These are phyloP conservation scores for Aspergillus spinulosporus DNA, from an alignment of 2,329 filamentous ascomycete genomes.

Conservation along the genomic window DNA sequence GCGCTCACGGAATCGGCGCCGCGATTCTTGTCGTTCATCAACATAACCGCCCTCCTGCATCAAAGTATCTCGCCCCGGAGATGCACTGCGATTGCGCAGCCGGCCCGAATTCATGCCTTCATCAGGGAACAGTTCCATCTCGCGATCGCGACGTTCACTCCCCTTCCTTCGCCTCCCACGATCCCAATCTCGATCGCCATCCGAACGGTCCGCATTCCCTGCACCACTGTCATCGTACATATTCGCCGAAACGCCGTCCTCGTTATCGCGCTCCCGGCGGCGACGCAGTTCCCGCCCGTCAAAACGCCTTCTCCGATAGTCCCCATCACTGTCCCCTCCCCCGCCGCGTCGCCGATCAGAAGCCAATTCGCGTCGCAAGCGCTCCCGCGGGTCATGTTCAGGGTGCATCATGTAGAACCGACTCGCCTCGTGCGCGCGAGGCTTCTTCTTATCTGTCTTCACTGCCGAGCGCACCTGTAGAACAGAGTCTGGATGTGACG, in stretches of 20 bases:
- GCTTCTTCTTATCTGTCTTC: constrained; percentile 74
- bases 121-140: constrained; percentile 43
- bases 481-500: constrained; percentile 66
- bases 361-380: constrained; percentile 56
- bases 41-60: constrained; percentile 41
- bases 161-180: constrained; percentile 27
- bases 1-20: constrained; percentile 45
- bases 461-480: constrained; percentile 75
- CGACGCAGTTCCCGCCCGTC: constrained; percentile 58
- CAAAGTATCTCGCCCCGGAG: constrained; percentile 56
- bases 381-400: constrained; percentile 79
- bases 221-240: constrained; percentile 75
- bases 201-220: constrained; percentile 29
- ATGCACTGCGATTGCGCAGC: constrained; percentile 61
- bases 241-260: constrained; percentile 67
- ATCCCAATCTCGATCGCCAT: constrained; percentile 27
- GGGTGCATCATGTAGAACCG: constrained; percentile 91
- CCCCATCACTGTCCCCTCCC: constrained; percentile 40
- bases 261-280: constrained; percentile 49
- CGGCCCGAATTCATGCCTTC: constrained; percentile 43
- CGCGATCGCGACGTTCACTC: constrained; percentile 19
- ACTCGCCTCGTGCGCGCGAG: constrained; percentile 75
- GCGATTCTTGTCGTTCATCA: constrained; percentile 40
- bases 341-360: constrained; percentile 45
- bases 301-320: constrained; percentile 56